These are phyloP conservation scores for Aspergillus chevalieri DNA, from an alignment of 2,329 filamentous ascomycete species.

Conservation along the genomic window DNA sequence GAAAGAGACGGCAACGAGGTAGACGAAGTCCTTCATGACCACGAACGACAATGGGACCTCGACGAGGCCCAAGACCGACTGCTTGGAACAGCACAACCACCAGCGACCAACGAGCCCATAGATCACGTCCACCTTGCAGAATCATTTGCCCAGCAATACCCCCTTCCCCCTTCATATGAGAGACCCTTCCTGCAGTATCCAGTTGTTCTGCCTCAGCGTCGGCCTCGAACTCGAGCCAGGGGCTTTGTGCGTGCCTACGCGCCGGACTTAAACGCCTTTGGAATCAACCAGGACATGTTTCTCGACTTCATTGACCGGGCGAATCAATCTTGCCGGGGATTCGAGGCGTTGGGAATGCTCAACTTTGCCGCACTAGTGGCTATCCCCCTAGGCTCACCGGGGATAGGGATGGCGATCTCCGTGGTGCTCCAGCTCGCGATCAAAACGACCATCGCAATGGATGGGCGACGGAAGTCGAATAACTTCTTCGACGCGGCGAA, in stretches of 20 bases:
- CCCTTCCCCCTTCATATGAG: slow-evolving; percentile 7
- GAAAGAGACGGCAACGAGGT: background rate
- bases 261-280: slow-evolving; percentile 27
- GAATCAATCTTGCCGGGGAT: slow-evolving; percentile 35
- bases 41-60: slow-evolving; percentile 18
- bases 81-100: background rate
- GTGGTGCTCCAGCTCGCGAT: slow-evolving; percentile 41
- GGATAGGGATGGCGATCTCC: slow-evolving; percentile 39
- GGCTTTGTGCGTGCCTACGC: slow-evolving; percentile 39
- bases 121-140: slow-evolving; percentile 9
- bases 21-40: background rate
- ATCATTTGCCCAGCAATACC: slow-evolving; percentile 10
- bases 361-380: slow-evolving; percentile 38
- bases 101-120: background rate
- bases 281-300: slow-evolving; percentile 32
- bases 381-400: slow-evolving; percentile 24
- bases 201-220: slow-evolving; percentile 36
- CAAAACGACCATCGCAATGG: slow-evolving; percentile 36
- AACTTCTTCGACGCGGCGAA: slow-evolving; percentile 53
- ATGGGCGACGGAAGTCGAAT: slow-evolving; percentile 39
- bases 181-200: slow-evolving; percentile 22
- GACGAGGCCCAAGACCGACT: slow-evolving; percentile 21
- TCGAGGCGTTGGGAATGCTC: slow-evolving; percentile 34
- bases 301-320: slow-evolving; percentile 33
- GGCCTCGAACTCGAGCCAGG: slow-evolving; percentile 29